Percentiles rank a stretch among this genome's conserved stretches.
phyloP scores from a whole-genome alignment of 75 land plant species.

The Adiantum capillusveneris region DNA sequence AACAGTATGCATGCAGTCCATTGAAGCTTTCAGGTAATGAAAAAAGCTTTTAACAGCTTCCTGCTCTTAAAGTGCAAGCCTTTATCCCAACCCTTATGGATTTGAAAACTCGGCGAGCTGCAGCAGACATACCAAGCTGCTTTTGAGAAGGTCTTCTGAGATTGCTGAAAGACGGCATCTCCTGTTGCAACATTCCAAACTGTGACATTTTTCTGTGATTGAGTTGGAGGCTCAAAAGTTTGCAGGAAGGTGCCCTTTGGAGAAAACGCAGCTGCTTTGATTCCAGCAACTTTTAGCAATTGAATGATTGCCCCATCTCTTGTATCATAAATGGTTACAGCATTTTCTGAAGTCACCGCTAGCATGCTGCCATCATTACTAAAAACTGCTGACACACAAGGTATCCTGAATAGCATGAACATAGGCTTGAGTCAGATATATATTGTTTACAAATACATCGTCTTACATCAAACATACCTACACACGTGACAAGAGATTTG shows the following conservation, averaged over 20 bases:
- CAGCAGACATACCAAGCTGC: constrained; percentile 58
- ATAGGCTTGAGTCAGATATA: too few relatives aligned
- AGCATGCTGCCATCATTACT: constrained; percentile 68
- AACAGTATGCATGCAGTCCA: too few relatives aligned
- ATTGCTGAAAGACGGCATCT: constrained; percentile 38
- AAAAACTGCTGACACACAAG: constrained; percentile 61
- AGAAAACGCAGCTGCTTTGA: constrained; percentile 57
- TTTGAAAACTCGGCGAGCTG: too few relatives aligned
- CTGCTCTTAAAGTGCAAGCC: too few relatives aligned
- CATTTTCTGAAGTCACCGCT: constrained; percentile 38
- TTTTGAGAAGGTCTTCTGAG: constrained; percentile 70
- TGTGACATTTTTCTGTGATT: constrained; percentile 72
- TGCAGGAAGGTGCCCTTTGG: constrained; percentile 76
- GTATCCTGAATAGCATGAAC: constrained; percentile 28
- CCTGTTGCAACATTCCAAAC: constrained; percentile 58
- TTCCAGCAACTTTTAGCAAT: constrained; percentile 43
- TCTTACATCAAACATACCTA: too few relatives aligned
- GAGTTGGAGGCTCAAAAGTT: constrained; percentile 54
- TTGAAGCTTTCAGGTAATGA: too few relatives aligned
- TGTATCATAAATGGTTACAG: constrained; percentile 48
- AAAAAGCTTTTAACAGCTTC: too few relatives aligned
- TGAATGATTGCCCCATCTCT: constrained; percentile 33
- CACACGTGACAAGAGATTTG: too few relatives aligned
- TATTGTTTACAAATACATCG: too few relatives aligned
- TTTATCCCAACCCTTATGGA: too few relatives aligned